Conservation (phyloP, 2,329 filamentous ascomycete species). For the Trichoderma oligosporum region DNA sequence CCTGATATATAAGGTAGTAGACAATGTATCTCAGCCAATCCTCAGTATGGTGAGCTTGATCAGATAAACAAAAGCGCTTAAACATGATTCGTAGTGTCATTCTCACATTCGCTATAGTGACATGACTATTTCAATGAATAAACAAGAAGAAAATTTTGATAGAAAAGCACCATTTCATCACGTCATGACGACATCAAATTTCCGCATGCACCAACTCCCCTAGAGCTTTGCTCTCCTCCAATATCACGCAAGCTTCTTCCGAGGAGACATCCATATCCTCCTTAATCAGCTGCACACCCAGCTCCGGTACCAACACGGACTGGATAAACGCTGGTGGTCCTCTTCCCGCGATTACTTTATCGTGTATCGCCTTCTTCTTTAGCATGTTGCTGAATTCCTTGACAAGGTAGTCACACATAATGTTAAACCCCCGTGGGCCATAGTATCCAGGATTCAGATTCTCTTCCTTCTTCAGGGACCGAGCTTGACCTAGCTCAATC, state of each 20-base stretch:
- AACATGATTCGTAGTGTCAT: too few relatives aligned
- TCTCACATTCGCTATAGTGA: too few relatives aligned
- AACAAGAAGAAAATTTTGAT: background rate
- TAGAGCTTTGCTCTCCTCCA: conserved; percentile 63
- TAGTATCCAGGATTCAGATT: conserved; percentile 76
- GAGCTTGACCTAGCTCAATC: conserved; percentile 55
- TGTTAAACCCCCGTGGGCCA: conserved; percentile 66
- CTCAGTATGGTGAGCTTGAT: too few relatives aligned
- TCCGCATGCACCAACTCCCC: conserved; percentile 67
- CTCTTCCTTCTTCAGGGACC: conserved; percentile 56
- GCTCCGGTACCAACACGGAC: conserved; percentile 72
- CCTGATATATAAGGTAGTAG: too few relatives aligned
- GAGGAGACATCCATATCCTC: conserved; percentile 50
- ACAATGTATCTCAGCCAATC: too few relatives aligned
- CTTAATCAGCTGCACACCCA: conserved; percentile 52
- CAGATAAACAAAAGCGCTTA: too few relatives aligned
- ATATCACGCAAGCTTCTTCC: conserved; percentile 48
- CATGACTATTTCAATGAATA: too few relatives aligned
- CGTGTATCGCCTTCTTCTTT: conserved; percentile 58
- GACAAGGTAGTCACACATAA: conserved; percentile 69
- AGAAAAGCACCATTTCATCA: background rate
- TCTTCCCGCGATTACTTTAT: conserved; percentile 62
- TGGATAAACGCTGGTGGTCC: conserved; percentile 69
- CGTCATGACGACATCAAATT: conserved; percentile 22
- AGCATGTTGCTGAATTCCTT: conserved; percentile 56